Percentiles rank a stretch among this genome's conserved stretches.
Conservation (phyloP, 2,329 filamentous ascomycete species). For the Beauveria pseudobassiana region DNA sequence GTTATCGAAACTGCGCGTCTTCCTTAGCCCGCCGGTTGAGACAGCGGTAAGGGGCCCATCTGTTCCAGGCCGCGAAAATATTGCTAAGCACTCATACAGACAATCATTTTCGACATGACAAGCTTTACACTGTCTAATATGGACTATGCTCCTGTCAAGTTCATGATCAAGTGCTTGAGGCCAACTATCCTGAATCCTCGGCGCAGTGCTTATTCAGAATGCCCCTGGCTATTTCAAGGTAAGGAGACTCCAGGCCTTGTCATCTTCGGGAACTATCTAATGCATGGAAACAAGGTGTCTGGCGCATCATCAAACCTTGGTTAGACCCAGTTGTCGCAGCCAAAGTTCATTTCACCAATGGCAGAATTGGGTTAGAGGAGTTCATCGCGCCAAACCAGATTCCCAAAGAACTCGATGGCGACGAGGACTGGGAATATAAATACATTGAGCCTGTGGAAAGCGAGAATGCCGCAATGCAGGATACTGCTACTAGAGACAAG, state of each 20-base stretch:
- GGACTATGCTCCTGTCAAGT: conserved; percentile 96
- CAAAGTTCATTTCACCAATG: conserved; percentile 92
- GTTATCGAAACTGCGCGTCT: conserved; percentile 91
- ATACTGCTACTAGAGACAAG: conserved; percentile 52
- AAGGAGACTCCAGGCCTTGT: conserved; percentile 17
- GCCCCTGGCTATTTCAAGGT: conserved; percentile 94
- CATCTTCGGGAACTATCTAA: conserved; percentile 11
- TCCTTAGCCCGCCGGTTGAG: conserved; percentile 69
- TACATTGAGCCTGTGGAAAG: conserved; percentile 69
- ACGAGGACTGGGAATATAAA: conserved; percentile 75
- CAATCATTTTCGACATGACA: conserved; percentile 93
- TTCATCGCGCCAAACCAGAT: conserved; percentile 68
- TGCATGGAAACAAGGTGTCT: conserved; percentile 58
- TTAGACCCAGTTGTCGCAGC: conserved; percentile 90
- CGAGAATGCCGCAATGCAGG: conserved; percentile 72
- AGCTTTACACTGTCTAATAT: conserved; percentile 92
- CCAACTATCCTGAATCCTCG: conserved; percentile 95
- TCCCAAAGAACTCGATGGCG: conserved; percentile 75
- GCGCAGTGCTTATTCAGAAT: conserved; percentile 87
- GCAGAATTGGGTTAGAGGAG: conserved; percentile 65
- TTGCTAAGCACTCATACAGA: conserved; percentile 42
- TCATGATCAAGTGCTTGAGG: conserved; percentile 99
- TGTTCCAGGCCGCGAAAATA: neutral
- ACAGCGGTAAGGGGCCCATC: conserved; percentile 68
- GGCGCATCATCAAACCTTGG: conserved; percentile 94